Percentiles rank a stretch among this genome's conserved stretches.
Evolutionary conservation across 495 filamentous ascomycete genomes (phyloP).

Genomic region (Penicillium desertorum): DNA sequence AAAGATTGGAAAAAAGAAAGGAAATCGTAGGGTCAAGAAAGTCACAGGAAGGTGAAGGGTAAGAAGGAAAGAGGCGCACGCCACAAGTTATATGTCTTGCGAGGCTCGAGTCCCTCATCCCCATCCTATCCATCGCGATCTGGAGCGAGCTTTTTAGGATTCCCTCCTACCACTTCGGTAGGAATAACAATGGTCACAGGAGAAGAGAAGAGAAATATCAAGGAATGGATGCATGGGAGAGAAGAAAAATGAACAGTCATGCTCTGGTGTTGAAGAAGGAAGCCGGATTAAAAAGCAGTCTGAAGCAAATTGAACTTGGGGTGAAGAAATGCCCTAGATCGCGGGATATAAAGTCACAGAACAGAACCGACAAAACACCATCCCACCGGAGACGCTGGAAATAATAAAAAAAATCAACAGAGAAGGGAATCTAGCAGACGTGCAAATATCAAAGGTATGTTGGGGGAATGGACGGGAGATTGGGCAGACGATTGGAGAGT

Average conservation of each 20-base stretch:
- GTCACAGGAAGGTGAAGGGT: neutral
- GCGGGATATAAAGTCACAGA: conserved; percentile 22
- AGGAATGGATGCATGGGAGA: conserved; percentile 21
- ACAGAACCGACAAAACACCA: conserved; percentile 38
- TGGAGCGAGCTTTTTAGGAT: conserved; percentile 3
- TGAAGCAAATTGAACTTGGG: conserved; percentile 15
- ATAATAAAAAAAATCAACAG: conserved; percentile 21
- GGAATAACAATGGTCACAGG: conserved; percentile 11
- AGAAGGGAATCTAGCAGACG: conserved; percentile 23
- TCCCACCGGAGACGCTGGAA: conserved; percentile 38
- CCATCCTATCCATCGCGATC: conserved; percentile 2
- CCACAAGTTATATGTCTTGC: neutral
- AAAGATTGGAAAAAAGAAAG: conserved; percentile 7
- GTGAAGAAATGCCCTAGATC: conserved; percentile 17
- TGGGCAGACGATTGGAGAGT: conserved; percentile 1
- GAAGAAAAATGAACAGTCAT: conserved; percentile 12
- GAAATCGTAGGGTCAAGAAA: neutral
- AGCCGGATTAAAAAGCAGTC: conserved; percentile 20
- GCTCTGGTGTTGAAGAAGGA: conserved; percentile 16
- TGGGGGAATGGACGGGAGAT: neutral
- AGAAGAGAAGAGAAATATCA: conserved; percentile 21
- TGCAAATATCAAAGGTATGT: conserved; percentile 17
- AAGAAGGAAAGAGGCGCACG: neutral
- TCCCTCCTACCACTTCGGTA: neutral
- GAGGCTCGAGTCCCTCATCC: neutral